phyloP scores from a whole-genome alignment of 2,329 filamentous ascomycete genomes.

The Neonectria neomacrospora region DNA sequence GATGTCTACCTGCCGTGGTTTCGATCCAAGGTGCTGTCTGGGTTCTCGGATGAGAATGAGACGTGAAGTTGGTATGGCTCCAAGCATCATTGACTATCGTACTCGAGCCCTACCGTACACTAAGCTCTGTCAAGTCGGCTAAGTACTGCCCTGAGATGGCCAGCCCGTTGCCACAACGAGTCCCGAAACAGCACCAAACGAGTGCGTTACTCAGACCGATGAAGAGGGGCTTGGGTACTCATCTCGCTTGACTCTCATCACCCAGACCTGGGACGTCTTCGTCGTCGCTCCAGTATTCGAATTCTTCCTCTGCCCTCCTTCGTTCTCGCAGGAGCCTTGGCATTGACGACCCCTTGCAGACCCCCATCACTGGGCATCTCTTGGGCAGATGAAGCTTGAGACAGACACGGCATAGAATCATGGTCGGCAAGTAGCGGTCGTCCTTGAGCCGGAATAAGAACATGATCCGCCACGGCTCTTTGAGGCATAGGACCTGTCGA shows the following conservation, averaged over 20 bases:
- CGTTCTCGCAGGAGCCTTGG: too few relatives aligned
- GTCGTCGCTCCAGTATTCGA: too few relatives aligned
- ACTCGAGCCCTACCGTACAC: background rate
- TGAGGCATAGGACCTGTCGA: background rate
- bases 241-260: too few relatives aligned
- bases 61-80: background rate
- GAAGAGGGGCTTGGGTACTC: too few relatives aligned
- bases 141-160: too few relatives aligned
- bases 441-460: background rate
- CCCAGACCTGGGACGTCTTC: too few relatives aligned
- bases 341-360: too few relatives aligned
- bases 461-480: background rate
- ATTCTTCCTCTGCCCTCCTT: too few relatives aligned
- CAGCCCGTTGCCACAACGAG: too few relatives aligned
- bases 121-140: background rate
- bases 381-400: background rate
- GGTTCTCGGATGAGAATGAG: background rate
- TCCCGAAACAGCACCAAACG: too few relatives aligned
- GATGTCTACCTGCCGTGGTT: conserved; percentile 29
- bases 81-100: background rate
- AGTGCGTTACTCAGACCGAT: too few relatives aligned
- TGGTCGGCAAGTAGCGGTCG: background rate
- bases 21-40: background rate
- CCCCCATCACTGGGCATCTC: background rate
- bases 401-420: background rate